Conservation (phyloP, 164 flowering plant genomes). For the Sextonia rubra region DNA sequence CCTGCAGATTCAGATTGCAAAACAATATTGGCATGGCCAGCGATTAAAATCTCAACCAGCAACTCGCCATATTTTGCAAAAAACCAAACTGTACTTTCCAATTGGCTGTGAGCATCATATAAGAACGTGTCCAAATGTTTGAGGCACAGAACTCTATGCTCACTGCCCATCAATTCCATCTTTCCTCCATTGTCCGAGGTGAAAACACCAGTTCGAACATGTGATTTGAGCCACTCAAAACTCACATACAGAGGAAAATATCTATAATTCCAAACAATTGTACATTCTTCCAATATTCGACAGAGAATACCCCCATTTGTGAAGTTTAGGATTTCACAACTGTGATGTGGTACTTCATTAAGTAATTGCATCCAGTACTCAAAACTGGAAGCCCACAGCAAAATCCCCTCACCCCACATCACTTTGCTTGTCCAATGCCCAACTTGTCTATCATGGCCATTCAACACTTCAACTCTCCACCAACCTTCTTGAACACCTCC, state of each 20-base stretch:
- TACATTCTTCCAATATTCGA: not conserved
- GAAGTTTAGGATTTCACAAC: not conserved
- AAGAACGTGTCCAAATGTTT: not conserved
- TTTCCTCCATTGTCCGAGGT: not conserved
- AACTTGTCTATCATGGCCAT: not conserved
- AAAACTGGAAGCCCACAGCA: not conserved
- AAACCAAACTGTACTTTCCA: not conserved
- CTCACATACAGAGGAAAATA: not conserved
- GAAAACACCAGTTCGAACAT: not conserved
- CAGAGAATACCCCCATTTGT: not conserved
- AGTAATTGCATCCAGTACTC: not conserved
- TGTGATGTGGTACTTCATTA: not conserved
- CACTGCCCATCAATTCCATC: not conserved
- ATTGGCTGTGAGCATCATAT: not conserved
- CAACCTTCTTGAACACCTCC: not conserved
- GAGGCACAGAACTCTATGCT: not conserved
- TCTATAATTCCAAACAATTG: not conserved
- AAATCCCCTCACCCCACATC: too few species aligned
- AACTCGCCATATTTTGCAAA: not conserved
- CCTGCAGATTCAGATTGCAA: not conserved
- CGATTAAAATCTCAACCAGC: not conserved
- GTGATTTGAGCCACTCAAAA: not conserved
- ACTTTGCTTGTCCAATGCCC: not conserved
- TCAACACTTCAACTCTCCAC: not conserved
- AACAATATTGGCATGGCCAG: not conserved